A percentile compares a stretch with the other conserved stretches of the same genome.
Evolutionary conservation across 2,329 filamentous ascomycete genomes (phyloP).

Genomic region (Aspergillus tanneri): DNA sequence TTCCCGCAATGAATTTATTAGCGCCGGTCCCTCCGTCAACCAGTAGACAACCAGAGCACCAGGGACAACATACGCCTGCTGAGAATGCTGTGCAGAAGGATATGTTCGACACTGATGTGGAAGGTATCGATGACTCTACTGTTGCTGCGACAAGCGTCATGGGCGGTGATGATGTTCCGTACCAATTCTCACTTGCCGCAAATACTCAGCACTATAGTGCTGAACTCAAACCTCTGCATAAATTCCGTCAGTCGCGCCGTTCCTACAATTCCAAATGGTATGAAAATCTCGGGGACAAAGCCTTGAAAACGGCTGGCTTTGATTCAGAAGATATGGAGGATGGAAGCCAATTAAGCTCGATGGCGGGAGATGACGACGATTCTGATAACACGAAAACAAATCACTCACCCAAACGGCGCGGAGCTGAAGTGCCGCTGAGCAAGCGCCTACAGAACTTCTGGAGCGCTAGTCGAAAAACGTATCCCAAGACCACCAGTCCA

Average conservation of each 20-base stretch:
- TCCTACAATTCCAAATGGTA: slow-evolving; percentile 32
- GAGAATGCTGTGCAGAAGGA: slow-evolving; percentile 28
- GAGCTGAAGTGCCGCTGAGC: slow-evolving; percentile 35
- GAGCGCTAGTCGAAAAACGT: slow-evolving; percentile 32
- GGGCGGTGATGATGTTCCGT: slow-evolving; percentile 32
- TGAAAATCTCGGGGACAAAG: slow-evolving; percentile 35
- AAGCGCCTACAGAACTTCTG: slow-evolving; percentile 42
- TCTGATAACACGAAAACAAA: slow-evolving; percentile 31
- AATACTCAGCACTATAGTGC: slow-evolving; percentile 23
- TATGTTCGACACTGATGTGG: slow-evolving; percentile 46
- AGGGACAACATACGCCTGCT: slow-evolving; percentile 19
- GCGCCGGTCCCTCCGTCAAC: slow-evolving; percentile 16
- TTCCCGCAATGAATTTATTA: slow-evolving; percentile 30
- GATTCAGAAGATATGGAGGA: slow-evolving; percentile 36
- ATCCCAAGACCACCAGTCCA: slow-evolving; percentile 18
- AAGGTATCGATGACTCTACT: slow-evolving; percentile 46
- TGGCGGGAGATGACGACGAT: slow-evolving; percentile 32
- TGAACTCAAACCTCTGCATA: slow-evolving; percentile 22
- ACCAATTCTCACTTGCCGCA: slow-evolving; percentile 21
- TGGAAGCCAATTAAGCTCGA: slow-evolving; percentile 32
- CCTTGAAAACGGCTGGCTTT: slow-evolving; percentile 38
- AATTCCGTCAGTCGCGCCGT: slow-evolving; percentile 28
- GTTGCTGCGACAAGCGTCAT: slow-evolving; percentile 42
- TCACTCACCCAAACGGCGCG: slow-evolving; percentile 27
- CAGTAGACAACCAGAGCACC: slow-evolving; percentile 22